A percentile compares a stretch with the other conserved stretches of the same genome.
Evolutionary conservation across 352 stramenopile species (phyloP).

Genomic region (Phytophthora cactorum): DNA sequence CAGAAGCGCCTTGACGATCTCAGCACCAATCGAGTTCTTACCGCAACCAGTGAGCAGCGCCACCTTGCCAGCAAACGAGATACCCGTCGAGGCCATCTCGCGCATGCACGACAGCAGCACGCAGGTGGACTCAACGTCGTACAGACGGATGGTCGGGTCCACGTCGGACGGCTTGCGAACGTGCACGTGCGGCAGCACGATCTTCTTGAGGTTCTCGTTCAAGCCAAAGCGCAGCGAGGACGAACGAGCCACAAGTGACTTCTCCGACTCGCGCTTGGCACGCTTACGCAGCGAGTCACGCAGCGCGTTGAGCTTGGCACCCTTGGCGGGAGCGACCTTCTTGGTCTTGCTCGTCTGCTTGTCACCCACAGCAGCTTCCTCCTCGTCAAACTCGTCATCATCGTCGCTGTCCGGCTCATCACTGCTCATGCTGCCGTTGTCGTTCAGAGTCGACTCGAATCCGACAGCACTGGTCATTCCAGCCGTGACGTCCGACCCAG

Average conservation of each 20-base stretch:
- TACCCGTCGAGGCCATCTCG: slow-evolving; percentile 83
- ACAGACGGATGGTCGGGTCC: slow-evolving; percentile 82
- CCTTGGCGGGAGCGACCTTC: slow-evolving; percentile 43
- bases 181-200: slow-evolving; percentile 77
- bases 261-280: slow-evolving; percentile 39
- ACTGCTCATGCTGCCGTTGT: slow-evolving; percentile 48
- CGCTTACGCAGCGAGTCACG: slow-evolving; percentile 65
- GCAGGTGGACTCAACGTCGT: slow-evolving; percentile 86
- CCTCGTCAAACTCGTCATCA: slow-evolving; percentile 39
- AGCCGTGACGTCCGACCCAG: slow-evolving; percentile 18
- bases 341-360: slow-evolving; percentile 24
- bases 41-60: slow-evolving; percentile 86
- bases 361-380: slow-evolving; percentile 17
- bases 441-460: slow-evolving; percentile 65
- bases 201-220: slow-evolving; percentile 74
- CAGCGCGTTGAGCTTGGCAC: slow-evolving; percentile 61
- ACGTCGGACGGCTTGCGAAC: slow-evolving; percentile 76
- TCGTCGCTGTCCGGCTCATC: slow-evolving; percentile 57
- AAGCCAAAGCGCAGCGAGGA: slow-evolving; percentile 57
- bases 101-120: slow-evolving; percentile 83
- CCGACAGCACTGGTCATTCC: slow-evolving; percentile 57
- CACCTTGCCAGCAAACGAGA: slow-evolving; percentile 88
- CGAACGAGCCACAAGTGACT: slow-evolving; percentile 53
- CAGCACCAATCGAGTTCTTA: slow-evolving; percentile 84
- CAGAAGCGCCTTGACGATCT: slow-evolving; percentile 87